Evolutionary conservation across 345 rosid species (phyloP).

Genomic region (Lepidium aucheri): DNA sequence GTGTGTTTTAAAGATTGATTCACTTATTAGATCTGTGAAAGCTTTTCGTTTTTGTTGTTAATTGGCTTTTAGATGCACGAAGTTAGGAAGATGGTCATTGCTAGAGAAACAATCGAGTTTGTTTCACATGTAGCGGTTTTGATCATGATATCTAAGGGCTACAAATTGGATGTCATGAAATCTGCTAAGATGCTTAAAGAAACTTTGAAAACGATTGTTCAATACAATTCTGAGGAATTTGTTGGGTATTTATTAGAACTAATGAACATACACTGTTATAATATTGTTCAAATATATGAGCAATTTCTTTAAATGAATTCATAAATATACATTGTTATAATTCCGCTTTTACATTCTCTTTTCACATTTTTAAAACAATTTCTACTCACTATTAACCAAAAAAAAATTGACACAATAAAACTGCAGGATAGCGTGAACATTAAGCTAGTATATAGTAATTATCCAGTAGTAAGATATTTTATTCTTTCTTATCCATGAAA

Average conservation of each 20-base stretch:
- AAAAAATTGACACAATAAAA: too few species aligned
- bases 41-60: neutral
- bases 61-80: conserved; percentile 53
- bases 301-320: too few species aligned
- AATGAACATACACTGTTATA: neutral
- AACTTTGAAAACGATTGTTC: conserved; percentile 60
- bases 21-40: neutral
- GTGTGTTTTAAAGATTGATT: neutral
- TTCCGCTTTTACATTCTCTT: too few species aligned
- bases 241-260: conserved; percentile 45
- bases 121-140: conserved; percentile 47
- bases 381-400: too few species aligned
- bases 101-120: conserved; percentile 56
- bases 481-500: too few species aligned
- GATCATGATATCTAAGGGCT: conserved; percentile 67
- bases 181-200: conserved; percentile 90
- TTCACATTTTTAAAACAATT: too few species aligned
- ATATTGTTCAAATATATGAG: too few species aligned
- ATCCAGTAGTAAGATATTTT: too few species aligned
- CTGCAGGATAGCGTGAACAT: too few species aligned
- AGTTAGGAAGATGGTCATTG: conserved; percentile 41
- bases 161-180: conserved; percentile 85
- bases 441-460: too few species aligned
- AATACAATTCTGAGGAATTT: conserved; percentile 79
- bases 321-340: too few species aligned